These are phyloP conservation scores for Mycena galopus DNA, from an alignment of 768 basidiomycete genomes.

Conservation along the genomic window DNA sequence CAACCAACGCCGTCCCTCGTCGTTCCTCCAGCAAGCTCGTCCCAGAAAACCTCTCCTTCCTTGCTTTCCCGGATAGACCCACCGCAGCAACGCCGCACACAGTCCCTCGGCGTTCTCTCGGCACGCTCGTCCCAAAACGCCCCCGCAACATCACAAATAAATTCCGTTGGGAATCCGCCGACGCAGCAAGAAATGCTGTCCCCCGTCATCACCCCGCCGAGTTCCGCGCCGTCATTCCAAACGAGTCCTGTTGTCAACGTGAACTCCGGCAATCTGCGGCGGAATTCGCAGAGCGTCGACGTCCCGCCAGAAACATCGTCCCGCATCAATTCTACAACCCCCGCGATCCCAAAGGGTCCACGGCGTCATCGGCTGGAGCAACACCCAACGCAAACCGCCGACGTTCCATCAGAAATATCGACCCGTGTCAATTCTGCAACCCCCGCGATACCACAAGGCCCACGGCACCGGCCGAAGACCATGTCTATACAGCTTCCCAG, in stretches of 20 bases:
- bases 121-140: neutral
- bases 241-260: neutral
- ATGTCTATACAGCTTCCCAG: neutral
- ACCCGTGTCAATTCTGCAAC: no score
- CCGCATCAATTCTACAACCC: no score
- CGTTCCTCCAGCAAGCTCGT: neutral
- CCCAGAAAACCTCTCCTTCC: neutral
- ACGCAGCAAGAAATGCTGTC: neutral
- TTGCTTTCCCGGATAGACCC: constrained; percentile 5
- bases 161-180: neutral
- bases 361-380: no score
- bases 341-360: no score
- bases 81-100: no score
- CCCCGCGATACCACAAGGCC: no score
- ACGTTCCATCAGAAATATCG: no score
- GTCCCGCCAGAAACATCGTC: no score
- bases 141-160: neutral
- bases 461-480: no score
- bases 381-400: no score
- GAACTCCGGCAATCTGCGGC: neutral
- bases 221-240: neutral
- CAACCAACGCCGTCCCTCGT: neutral
- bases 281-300: no score
- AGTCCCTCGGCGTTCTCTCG: neutral
- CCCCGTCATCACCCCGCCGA: neutral